Percentiles rank a stretch among this genome's conserved stretches.
These are phyloP conservation scores for Curvularia verruculosa DNA, from an alignment of 2,329 filamentous ascomycete species.

Conservation along the genomic window DNA sequence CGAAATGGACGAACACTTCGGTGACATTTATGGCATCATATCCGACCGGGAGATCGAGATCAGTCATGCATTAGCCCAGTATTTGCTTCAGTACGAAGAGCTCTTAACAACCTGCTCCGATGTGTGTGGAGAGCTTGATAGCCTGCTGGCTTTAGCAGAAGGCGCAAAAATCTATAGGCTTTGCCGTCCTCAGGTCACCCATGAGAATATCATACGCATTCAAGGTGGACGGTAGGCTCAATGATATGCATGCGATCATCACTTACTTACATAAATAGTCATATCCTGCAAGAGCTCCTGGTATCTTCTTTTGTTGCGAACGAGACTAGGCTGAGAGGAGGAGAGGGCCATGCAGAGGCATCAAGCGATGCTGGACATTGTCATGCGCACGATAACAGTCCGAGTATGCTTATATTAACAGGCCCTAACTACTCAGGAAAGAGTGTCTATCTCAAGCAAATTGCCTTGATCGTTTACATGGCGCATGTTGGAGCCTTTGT, in stretches of 20 bases:
- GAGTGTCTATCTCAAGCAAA: constrained; percentile 92
- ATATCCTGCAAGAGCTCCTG: constrained; percentile 84
- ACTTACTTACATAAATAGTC: constrained; percentile 51
- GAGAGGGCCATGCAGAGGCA: constrained; percentile 42
- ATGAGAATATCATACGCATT: constrained; percentile 74
- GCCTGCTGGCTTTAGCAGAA: constrained; percentile 77
- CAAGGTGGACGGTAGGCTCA: constrained; percentile 68
- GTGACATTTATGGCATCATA: constrained; percentile 84
- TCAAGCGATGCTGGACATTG: not conserved
- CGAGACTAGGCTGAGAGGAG: constrained; percentile 72
- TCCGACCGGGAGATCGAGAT: constrained; percentile 93
- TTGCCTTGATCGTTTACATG: constrained; percentile 87
- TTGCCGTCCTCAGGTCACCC: constrained; percentile 70
- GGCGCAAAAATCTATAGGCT: constrained; percentile 79
- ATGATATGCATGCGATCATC: not conserved
- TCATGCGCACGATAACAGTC: constrained; percentile 40
- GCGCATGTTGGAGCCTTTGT: constrained; percentile 91
- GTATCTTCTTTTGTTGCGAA: constrained; percentile 85
- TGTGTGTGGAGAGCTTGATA: constrained; percentile 84
- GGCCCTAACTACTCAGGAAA: constrained; percentile 98
- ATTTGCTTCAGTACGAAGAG: constrained; percentile 71
- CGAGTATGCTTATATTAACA: constrained; percentile 80
- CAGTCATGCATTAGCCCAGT: constrained; percentile 74
- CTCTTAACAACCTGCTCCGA: constrained; percentile 74
- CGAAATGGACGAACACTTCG: constrained; percentile 79